phyloP scores from a whole-genome alignment of 2,329 filamentous ascomycete genomes.

The Cyanodermella asteris region DNA sequence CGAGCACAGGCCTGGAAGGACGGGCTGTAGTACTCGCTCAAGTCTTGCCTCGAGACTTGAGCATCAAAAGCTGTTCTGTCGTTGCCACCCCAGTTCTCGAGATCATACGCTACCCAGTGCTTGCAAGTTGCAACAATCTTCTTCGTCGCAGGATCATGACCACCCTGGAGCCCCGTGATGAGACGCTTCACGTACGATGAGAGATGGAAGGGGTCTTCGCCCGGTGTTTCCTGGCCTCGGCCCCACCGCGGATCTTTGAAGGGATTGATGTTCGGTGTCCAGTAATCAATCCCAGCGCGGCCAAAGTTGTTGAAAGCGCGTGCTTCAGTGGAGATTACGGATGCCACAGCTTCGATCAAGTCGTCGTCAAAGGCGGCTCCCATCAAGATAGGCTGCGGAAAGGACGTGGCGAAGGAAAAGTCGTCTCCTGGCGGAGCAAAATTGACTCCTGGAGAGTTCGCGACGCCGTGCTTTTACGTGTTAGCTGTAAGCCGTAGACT shows the following conservation, averaged over 20 bases:
- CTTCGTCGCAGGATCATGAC: constrained; percentile 17
- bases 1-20: constrained; percentile 42
- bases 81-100: constrained; percentile 25
- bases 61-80: constrained; percentile 34
- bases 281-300: constrained; percentile 33
- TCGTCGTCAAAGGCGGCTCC: constrained; percentile 42
- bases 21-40: constrained; percentile 46
- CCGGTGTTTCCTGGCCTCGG: constrained; percentile 37
- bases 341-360: constrained; percentile 34
- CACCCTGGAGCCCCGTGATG: constrained; percentile 32
- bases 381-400: constrained; percentile 41
- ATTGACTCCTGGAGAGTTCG: constrained; percentile 29
- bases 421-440: constrained; percentile 30
- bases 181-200: constrained; percentile 29
- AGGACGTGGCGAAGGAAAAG: constrained; percentile 40
- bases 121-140: constrained; percentile 36
- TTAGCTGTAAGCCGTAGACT: no score
- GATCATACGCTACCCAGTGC: constrained; percentile 36
- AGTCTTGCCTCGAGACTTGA: constrained; percentile 35
- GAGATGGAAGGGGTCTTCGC: constrained; percentile 32
- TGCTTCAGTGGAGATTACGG: constrained; percentile 35
- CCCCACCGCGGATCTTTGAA: constrained; percentile 44
- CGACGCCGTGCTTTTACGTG: no score
- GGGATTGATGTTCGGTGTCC: constrained; percentile 46
- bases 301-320: constrained; percentile 42